A percentile compares a stretch with the other conserved stretches of the same genome.
These are phyloP conservation scores for Chaetoscypha palmicola DNA, from an alignment of 2,329 filamentous ascomycete genomes.

Conservation along the genomic window DNA sequence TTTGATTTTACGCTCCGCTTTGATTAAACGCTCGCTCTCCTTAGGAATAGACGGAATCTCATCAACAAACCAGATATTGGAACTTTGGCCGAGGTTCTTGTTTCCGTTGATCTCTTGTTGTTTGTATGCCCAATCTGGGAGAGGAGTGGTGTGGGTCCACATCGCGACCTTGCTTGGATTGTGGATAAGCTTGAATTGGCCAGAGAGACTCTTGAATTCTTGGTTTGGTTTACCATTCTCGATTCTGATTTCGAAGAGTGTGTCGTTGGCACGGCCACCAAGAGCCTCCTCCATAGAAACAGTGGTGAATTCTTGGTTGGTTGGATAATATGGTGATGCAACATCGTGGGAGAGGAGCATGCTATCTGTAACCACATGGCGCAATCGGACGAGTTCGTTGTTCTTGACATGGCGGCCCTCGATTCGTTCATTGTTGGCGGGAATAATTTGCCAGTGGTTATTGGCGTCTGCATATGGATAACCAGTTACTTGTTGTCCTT, in stretches of 20 bases:
- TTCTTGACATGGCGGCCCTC: conserved; percentile 65
- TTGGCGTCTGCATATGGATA: conserved; percentile 99
- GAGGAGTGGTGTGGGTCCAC: conserved; percentile 93
- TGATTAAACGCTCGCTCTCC: conserved; percentile 64
- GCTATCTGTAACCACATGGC: conserved; percentile 78
- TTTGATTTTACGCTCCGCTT: conserved; percentile 73
- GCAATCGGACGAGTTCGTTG: conserved; percentile 78
- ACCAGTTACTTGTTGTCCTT: conserved; percentile 95
- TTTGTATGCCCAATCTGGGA: conserved; percentile 96
- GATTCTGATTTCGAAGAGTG: conserved; percentile 85
- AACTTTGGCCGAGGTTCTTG: conserved; percentile 84
- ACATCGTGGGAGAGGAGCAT: conserved; percentile 92
- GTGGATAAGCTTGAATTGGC: conserved; percentile 94
- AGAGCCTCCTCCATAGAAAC: conserved; percentile 65
- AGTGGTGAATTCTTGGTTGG: conserved; percentile 97
- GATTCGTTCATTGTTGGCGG: conserved; percentile 52
- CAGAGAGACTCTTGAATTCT: conserved; percentile 83
- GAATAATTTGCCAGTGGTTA: conserved; percentile 95
- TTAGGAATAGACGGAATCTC: conserved; percentile 73
- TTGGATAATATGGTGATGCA: conserved; percentile 90
- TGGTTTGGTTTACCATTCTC: conserved; percentile 75
- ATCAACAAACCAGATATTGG: conserved; percentile 92
- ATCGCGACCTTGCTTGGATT: conserved; percentile 93
- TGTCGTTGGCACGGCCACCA: conserved; percentile 74
- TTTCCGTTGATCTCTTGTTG: conserved; percentile 99